Evolutionary conservation across 768 basidiomycete genomes (phyloP).

Genomic region (Mycena crocata): DNA sequence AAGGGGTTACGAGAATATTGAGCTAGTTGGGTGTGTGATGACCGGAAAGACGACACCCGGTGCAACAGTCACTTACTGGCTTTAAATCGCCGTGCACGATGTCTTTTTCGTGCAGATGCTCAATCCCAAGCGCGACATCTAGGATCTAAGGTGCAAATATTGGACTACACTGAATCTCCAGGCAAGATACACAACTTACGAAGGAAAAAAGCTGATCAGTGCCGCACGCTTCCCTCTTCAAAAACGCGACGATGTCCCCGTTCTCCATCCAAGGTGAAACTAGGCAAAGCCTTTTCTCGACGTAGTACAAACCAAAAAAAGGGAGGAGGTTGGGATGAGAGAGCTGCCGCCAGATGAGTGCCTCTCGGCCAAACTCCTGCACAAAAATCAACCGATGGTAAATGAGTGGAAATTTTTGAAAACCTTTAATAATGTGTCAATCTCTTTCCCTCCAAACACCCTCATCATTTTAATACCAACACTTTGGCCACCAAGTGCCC

Average conservation of each 20-base stretch:
- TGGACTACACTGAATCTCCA: not conserved
- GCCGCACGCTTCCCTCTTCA: constrained; percentile 11
- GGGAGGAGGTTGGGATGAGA: constrained; percentile 37
- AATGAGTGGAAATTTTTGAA: not conserved
- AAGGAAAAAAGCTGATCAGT: constrained; percentile 16
- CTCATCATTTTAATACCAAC: constrained; percentile 31
- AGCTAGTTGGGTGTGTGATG: constrained; percentile 38
- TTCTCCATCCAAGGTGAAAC: constrained; percentile 45
- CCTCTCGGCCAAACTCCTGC: constrained; percentile 30
- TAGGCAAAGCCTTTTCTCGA: constrained; percentile 33
- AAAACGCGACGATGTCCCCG: constrained; percentile 38
- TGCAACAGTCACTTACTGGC: constrained; percentile 18
- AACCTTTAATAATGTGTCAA: constrained; percentile 19
- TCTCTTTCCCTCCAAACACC: constrained; percentile 19
- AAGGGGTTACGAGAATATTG: constrained; percentile 58
- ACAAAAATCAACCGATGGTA: not conserved
- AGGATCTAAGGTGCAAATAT: constrained; percentile 25
- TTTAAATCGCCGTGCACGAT: constrained; percentile 36
- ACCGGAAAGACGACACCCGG: not conserved
- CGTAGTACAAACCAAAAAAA: constrained; percentile 36
- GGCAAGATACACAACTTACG: not conserved
- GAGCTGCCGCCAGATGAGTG: constrained; percentile 35
- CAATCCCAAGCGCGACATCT: constrained; percentile 29
- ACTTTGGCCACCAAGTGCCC: constrained; percentile 10
- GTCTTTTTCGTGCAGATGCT: constrained; percentile 29